Base-by-base conservation (phyloP, 257 asterid species). In the Nicotiana tomentosiformis region DNA sequence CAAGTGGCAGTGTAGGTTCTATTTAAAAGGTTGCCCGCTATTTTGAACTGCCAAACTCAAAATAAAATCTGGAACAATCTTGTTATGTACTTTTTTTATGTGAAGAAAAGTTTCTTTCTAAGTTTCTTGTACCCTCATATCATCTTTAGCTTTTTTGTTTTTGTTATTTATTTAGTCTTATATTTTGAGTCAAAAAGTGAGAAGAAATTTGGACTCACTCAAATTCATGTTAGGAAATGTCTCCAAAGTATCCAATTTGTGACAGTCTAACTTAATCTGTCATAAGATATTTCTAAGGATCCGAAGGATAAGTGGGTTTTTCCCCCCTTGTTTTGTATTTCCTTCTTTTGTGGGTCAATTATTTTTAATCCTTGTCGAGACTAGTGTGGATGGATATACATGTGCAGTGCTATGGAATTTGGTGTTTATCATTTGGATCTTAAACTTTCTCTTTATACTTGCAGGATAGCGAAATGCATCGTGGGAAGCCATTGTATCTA, bases 401-500 rank as follows among this genome's bases (percentile, higher is more conserved):
- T 72, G 79, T 9, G 15, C 79, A 49, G 39, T 74, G 80, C 43
- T 49, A 74, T 74, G 15, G 23, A 23, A 35, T 74, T 43, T 23
- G 37, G 7, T 64, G 37, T 57, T 74, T 26, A 6, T 74, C 80
- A 15, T 29, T 51, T 76, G 46, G 64, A 51, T 76, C 64, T 29
- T 29, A 26, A 51, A 26, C 64, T 11, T 5, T 23, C 46, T 76
- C 58, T 29, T 23, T 51, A 76, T 76, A 26, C 80, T 7, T 76
- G 64, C 95, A 96, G 99, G 99, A 94, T 87, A 85, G 84, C 37
- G 99, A 92, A 56, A 91, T 96, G 97, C 85, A 72, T 69, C 89
- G 99, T 77, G 99, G 99, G 39, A 96, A 94, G 87, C 99, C 99
- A 5, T 87, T 96, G 90, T 94, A 87, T 87, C 88, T 96, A 66